Conservation (phyloP, 805 yeast genomes). For the Wickerhamiella galacta region DNA sequence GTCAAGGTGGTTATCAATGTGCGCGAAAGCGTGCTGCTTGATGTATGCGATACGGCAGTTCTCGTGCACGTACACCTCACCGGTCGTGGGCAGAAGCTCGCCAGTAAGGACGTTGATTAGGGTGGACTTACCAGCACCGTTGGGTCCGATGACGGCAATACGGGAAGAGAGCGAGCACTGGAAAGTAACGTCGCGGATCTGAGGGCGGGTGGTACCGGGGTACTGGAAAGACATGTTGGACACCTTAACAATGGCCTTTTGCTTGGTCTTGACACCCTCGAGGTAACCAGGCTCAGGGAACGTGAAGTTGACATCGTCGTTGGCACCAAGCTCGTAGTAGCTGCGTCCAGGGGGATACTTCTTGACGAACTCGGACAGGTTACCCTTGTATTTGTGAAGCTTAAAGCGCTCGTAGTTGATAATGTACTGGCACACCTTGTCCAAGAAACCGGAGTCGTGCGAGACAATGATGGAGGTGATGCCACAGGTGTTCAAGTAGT, state of each 20-base stretch:
- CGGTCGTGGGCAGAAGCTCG: conserved; percentile 93
- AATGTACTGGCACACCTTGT: conserved; percentile 92
- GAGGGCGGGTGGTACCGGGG: conserved; percentile 97
- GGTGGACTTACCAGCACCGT: conserved; percentile 99
- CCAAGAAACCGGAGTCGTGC: conserved; percentile 99
- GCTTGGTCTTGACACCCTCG: conserved; percentile 99
- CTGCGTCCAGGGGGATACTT: conserved; percentile 98
- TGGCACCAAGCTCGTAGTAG: conserved; percentile 96
- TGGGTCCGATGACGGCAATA: conserved; percentile 99
- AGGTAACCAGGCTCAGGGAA: conserved; percentile 99
- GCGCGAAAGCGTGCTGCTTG: conserved; percentile 99
- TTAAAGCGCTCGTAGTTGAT: conserved; percentile 99
- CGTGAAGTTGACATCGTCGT: conserved; percentile 84
- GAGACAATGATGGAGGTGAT: conserved; percentile 97
- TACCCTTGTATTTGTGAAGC: conserved; percentile 99
- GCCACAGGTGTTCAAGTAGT: conserved; percentile 98
- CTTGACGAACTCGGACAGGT: conserved; percentile 96
- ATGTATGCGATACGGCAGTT: conserved; percentile 99
- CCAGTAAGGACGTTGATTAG: conserved; percentile 97
- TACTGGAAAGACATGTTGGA: conserved; percentile 96
- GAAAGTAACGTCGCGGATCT: conserved; percentile 80
- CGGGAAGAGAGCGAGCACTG: conserved; percentile 98
- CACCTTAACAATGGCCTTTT: conserved; percentile 98
- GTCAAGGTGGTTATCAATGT: conserved; percentile 96
- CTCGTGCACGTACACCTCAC: conserved; percentile 99